Base-by-base conservation (phyloP, 2,329 filamentous ascomycete species). In the Penicillium nordicum region DNA sequence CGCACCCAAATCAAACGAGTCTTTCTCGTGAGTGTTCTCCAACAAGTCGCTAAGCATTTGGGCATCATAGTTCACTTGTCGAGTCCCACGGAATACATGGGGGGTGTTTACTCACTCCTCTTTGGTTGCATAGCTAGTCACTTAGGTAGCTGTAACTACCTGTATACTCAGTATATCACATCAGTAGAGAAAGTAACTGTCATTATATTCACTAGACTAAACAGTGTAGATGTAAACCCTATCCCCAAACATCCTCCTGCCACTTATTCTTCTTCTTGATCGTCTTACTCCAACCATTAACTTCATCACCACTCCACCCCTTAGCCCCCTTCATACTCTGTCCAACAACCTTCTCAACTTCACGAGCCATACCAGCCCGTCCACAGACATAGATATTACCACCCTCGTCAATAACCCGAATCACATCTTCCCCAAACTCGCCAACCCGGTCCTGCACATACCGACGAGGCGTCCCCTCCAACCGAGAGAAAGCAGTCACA, bases 161-260 rank as follows among this genome's bases (percentile, higher is more conserved):
- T 37, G 8, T 37, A n/a, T 4, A 30, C 11, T 18, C n/a, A 18
- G 9, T 11, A 38, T 11, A 4, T 18, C 16, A 37, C 14, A 37
- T 37, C 34, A n/a, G 12, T 14, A 34, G 4, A 9, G 7, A 5
- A 41, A 10, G 4, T 16, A 10, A 16, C 14, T 25, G 38, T 5
- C 1, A 25, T 25, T 41, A 29, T n/a, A 18, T 43, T 43, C 14
- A 27, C 41, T 43, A 43, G 4, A 2, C 50, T 32, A 12, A 32
- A 2, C 11, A 32, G 30, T 14, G 11, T 14, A 12, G 11, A 32
- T 32, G 30, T 14, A 32, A 32, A 32, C 11, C 0, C 11, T 41
- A 49, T 14, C 59, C 59, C 80, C 80, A 82, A 42, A 82, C 79
- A 73, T 83, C 80, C 62, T 82, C 79, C 61, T 77, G 76, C 79